Conservation (phyloP, 1,139 yeast genomes). For the Casaregolazyma lundiana region DNA sequence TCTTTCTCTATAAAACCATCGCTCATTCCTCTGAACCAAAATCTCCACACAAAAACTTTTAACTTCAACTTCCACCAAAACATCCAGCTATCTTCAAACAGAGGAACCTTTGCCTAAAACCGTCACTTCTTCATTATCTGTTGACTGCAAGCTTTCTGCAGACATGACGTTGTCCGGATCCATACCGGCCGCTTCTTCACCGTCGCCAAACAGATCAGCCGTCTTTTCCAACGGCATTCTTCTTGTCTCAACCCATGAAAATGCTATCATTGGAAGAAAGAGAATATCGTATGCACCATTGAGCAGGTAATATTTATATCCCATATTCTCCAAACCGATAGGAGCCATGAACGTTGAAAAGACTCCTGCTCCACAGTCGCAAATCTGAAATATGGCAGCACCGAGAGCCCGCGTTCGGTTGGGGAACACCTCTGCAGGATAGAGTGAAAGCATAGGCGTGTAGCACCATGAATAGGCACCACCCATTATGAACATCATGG, state of each 20-base stretch:
- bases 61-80: too few species aligned
- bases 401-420: conserved; percentile 80
- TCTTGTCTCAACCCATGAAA: conserved; percentile 42
- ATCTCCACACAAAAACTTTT: background rate
- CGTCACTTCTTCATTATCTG: background rate
- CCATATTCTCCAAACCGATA: conserved; percentile 34
- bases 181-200: background rate
- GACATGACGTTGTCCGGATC: too few species aligned
- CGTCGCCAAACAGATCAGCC: background rate
- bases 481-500: conserved; percentile 11
- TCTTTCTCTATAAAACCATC: too few species aligned
- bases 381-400: conserved; percentile 60
- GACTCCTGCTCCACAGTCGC: conserved; percentile 81
- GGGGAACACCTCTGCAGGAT: conserved; percentile 83
- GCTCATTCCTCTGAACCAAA: too few species aligned
- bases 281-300: conserved; percentile 42
- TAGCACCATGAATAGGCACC: conserved; percentile 11
- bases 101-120: background rate
- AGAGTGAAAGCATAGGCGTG: conserved; percentile 42
- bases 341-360: conserved; percentile 57
- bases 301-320: conserved; percentile 34
- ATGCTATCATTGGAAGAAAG: conserved; percentile 50
- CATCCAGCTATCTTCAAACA: background rate
- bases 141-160: too few species aligned
- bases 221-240: conserved; percentile 39